phyloP scores from a whole-genome alignment of 1,284 basidiomycete genomes.

The Boletus mariae region DNA sequence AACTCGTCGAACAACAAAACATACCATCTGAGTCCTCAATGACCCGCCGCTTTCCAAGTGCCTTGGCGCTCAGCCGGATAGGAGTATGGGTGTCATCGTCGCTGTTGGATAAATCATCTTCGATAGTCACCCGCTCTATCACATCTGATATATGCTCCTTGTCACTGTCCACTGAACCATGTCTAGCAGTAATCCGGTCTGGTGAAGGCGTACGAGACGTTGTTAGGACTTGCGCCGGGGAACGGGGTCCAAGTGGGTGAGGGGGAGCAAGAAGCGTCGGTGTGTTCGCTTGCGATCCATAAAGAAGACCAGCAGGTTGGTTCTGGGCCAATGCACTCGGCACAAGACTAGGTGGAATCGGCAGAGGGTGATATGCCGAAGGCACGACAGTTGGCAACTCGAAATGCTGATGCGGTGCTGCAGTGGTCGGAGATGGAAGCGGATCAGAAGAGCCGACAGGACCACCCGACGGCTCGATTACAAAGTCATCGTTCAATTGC shows the following conservation, averaged over 20 bases:
- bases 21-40: slow-evolving; percentile 47
- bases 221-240: slow-evolving; percentile 42
- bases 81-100: slow-evolving; percentile 36
- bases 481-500: slow-evolving; percentile 29
- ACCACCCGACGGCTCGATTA: slow-evolving; percentile 17
- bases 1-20: background rate
- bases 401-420: slow-evolving; percentile 32
- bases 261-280: slow-evolving; percentile 53
- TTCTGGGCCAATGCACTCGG: slow-evolving; percentile 15
- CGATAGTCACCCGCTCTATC: slow-evolving; percentile 32
- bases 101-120: slow-evolving; percentile 22
- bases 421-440: slow-evolving; percentile 36
- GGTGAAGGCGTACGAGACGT: slow-evolving; percentile 55
- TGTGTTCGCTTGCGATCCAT: slow-evolving; percentile 24
- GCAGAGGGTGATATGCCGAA: slow-evolving; percentile 37
- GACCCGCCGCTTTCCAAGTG: slow-evolving; percentile 71
- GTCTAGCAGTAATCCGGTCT: slow-evolving; percentile 31
- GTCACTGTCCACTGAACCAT: slow-evolving; percentile 24
- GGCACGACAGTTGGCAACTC: slow-evolving; percentile 36
- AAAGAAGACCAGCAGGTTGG: slow-evolving; percentile 20
- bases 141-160: slow-evolving; percentile 21
- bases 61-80: slow-evolving; percentile 66
- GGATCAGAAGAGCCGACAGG: slow-evolving; percentile 32
- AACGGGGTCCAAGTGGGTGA: slow-evolving; percentile 66
- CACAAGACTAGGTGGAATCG: slow-evolving; percentile 31